A percentile compares a stretch with the other conserved stretches of the same genome.
Conservation (phyloP, 148 eudicot species). For the Camellia lanceoleosa region DNA sequence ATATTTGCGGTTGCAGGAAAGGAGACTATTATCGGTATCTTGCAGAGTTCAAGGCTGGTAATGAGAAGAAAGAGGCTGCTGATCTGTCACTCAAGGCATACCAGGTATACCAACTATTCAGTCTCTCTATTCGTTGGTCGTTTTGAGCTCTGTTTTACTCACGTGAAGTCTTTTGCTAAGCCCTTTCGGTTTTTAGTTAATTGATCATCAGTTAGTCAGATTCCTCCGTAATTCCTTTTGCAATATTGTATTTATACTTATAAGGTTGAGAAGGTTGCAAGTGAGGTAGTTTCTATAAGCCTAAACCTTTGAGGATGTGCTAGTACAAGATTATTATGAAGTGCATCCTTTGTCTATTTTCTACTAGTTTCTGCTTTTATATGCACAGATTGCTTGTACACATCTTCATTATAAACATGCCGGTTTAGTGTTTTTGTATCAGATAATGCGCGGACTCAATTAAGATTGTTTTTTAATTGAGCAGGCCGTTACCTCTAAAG, state of each 20-base stretch:
- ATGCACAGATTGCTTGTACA: not conserved
- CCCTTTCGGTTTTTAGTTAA: not conserved
- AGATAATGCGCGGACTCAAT: not conserved
- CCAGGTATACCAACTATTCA: conserved; percentile 16
- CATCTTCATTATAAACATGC: not conserved
- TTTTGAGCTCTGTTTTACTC: not conserved
- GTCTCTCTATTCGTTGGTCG: not conserved
- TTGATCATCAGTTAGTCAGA: not conserved
- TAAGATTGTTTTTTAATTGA: not conserved
- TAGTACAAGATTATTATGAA: not conserved
- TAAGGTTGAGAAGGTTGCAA: not conserved
- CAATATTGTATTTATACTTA: not conserved
- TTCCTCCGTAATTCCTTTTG: not conserved
- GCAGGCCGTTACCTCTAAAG: not conserved
- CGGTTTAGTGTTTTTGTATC: not conserved
- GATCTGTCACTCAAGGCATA: conserved; percentile 37
- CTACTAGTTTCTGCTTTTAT: not conserved
- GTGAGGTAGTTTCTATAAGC: not conserved
- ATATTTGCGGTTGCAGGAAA: conserved; percentile 23
- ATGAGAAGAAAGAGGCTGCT: conserved; percentile 38
- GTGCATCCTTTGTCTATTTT: not conserved
- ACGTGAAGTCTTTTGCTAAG: not conserved
- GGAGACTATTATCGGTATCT: conserved; percentile 40
- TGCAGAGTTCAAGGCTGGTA: conserved; percentile 33
- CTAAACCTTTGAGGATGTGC: not conserved